These are phyloP conservation scores for Trypanosoma caninum DNA, from an alignment of 208 protist species.

Conservation along the genomic window DNA sequence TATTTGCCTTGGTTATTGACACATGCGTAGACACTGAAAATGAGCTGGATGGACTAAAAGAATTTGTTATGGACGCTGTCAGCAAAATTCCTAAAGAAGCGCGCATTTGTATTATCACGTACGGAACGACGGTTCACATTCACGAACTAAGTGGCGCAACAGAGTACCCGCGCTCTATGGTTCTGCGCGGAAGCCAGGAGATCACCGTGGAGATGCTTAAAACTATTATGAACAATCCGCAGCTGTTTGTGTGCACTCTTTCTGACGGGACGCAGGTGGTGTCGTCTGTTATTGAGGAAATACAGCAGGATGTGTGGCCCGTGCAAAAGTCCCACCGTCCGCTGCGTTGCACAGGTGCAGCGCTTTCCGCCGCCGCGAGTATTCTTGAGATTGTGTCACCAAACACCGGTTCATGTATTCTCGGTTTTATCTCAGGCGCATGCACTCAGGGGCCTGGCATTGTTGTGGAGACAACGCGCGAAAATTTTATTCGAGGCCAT, in stretches of 20 bases:
- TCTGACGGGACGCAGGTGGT: slow-evolving; percentile 59
- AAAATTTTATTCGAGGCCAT: slow-evolving; percentile 96
- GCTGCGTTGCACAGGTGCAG: slow-evolving; percentile 95
- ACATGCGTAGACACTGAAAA: slow-evolving; percentile 93
- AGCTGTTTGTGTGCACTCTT: slow-evolving; percentile 82
- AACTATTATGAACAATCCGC: slow-evolving; percentile 35
- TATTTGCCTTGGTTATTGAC: slow-evolving; percentile 98
- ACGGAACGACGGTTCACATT: slow-evolving; percentile 94
- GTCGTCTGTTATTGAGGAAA: slow-evolving; percentile 91
- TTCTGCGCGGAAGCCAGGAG: slow-evolving; percentile 78
- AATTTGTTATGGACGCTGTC: slow-evolving; percentile 91
- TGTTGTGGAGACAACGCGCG: slow-evolving; percentile 86
- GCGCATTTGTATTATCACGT: slow-evolving; percentile 97
- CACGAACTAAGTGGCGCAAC: slow-evolving; percentile 70
- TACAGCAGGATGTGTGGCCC: slow-evolving; percentile 95
- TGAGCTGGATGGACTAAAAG: slow-evolving; percentile 93
- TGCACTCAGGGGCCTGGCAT: slow-evolving; percentile 95
- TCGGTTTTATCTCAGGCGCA: slow-evolving; percentile 95
- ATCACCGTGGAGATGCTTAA: slow-evolving; percentile 58
- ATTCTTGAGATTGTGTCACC: slow-evolving; percentile 91
- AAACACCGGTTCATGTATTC: slow-evolving; percentile 92
- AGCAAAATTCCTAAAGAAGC: slow-evolving; percentile 92
- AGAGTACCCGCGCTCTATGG: slow-evolving; percentile 79
- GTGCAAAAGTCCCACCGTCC: slow-evolving; percentile 90
- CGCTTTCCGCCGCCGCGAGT: slow-evolving; percentile 94